These are phyloP conservation scores for Nigrospora oryzae DNA, from an alignment of 2,329 filamentous ascomycete genomes.

Conservation along the genomic window DNA sequence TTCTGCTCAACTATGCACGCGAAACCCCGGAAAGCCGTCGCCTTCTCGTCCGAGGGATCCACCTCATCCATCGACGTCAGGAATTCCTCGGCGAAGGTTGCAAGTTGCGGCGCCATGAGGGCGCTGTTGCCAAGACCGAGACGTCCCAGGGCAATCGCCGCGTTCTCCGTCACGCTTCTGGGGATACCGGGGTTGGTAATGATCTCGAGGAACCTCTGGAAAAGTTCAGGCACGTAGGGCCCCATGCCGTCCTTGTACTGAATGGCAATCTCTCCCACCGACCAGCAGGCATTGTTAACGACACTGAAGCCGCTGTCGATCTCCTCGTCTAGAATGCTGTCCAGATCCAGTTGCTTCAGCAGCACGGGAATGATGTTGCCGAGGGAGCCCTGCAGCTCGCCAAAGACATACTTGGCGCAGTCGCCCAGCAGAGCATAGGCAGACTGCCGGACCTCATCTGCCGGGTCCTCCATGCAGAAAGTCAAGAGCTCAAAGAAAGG, in stretches of 20 bases:
- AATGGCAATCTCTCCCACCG: conserved; percentile 83
- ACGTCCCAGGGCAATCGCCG: conserved; percentile 83
- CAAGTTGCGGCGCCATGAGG: conserved; percentile 68
- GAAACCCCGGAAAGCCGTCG: conserved; percentile 86
- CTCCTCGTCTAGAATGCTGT: conserved; percentile 67
- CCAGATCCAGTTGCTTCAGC: conserved; percentile 81
- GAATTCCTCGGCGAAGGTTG: conserved; percentile 75
- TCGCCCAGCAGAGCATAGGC: conserved; percentile 92
- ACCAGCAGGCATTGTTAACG: conserved; percentile 98
- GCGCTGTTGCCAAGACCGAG: conserved; percentile 74
- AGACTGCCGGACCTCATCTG: conserved; percentile 91
- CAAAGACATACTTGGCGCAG: conserved; percentile 86
- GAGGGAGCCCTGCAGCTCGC: conserved; percentile 67
- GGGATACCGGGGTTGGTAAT: conserved; percentile 80
- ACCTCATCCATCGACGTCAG: conserved; percentile 75
- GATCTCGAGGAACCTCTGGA: conserved; percentile 72
- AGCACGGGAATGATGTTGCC: conserved; percentile 69
- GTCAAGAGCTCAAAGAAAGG: conserved; percentile 84
- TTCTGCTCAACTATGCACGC: conserved; percentile 77
- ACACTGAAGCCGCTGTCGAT: conserved; percentile 83
- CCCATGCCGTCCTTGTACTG: conserved; percentile 67
- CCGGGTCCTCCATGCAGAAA: conserved; percentile 85
- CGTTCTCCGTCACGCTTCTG: conserved; percentile 83
- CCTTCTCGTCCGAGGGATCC: conserved; percentile 87
- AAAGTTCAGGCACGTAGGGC: conserved; percentile 68